phyloP scores from a whole-genome alignment of 306 rosid genomes.

The Vachellia collinsii region DNA sequence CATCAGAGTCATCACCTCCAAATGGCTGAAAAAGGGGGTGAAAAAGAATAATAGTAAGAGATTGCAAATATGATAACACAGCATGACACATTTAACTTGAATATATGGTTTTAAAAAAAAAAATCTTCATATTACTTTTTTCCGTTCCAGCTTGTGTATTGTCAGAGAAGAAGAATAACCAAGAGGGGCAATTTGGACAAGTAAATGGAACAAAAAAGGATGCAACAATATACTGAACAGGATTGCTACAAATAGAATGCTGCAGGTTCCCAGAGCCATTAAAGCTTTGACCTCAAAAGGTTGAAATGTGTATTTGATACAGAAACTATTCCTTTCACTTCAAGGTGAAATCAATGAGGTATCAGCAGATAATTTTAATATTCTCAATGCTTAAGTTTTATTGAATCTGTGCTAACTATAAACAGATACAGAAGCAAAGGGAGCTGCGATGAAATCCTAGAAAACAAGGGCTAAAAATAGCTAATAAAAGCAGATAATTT shows the following conservation, averaged over 20 bases:
- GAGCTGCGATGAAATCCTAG: not conserved
- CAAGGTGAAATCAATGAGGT: not conserved
- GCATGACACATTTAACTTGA: not conserved
- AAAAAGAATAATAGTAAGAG: not conserved
- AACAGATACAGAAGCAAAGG: not conserved
- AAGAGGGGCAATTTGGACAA: not conserved
- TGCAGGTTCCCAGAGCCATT: not conserved
- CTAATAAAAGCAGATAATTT: not conserved
- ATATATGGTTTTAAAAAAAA: not conserved
- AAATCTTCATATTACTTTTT: not conserved
- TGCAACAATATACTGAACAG: not conserved
- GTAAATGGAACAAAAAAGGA: not conserved
- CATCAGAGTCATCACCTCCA: slow-evolving; percentile 83
- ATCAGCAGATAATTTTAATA: not conserved
- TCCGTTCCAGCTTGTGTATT: not conserved
- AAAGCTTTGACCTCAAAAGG: not conserved
- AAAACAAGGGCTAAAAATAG: not conserved
- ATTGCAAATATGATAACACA: slow-evolving; percentile 1
- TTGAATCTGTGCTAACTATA: not conserved
- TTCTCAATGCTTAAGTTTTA: not conserved
- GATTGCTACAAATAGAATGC: not conserved
- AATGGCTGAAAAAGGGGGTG: slow-evolving; percentile 56
- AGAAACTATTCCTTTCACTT: not conserved
- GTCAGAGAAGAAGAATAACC: not conserved
- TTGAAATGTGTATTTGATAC: not conserved